Percentiles rank a stretch among this genome's conserved stretches.
Evolutionary conservation across 2,329 filamentous ascomycete genomes (phyloP).

Genomic region (Fusarium buxicola): DNA sequence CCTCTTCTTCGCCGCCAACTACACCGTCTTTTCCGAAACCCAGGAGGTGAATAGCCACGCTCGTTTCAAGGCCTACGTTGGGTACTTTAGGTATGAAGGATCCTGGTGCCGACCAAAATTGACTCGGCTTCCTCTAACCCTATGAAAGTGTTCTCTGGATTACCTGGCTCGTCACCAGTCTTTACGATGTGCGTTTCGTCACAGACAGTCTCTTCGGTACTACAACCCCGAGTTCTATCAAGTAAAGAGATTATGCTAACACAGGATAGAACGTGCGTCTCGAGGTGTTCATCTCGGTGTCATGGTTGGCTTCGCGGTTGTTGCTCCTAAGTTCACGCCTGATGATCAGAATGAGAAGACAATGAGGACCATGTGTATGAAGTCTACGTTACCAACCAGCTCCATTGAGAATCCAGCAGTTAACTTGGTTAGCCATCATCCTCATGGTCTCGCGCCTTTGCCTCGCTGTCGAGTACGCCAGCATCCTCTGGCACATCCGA

Average conservation of each 20-base stretch:
- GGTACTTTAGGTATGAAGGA: constrained; percentile 49
- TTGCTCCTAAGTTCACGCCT: constrained; percentile 62
- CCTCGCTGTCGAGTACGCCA: constrained; percentile 65
- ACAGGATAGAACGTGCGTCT: constrained; percentile 59
- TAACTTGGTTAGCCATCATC: constrained; percentile 51
- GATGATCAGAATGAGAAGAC: constrained; percentile 51
- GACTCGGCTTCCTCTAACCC: neutral
- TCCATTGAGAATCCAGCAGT: neutral
- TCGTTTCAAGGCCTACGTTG: constrained; percentile 52
- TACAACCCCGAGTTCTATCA: neutral
- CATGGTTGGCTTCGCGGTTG: constrained; percentile 73
- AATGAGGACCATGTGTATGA: constrained; percentile 56
- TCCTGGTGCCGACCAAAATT: rapidly evolving
- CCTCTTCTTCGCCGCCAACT: constrained; percentile 66
- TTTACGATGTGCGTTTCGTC: constrained; percentile 75
- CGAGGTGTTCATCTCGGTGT: constrained; percentile 71
- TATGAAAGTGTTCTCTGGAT: constrained; percentile 69
- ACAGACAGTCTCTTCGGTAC: constrained; percentile 70
- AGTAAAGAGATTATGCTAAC: neutral
- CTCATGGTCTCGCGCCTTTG: constrained; percentile 65
- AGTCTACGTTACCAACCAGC: neutral
- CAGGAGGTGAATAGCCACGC: constrained; percentile 48
- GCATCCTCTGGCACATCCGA: constrained; percentile 58
- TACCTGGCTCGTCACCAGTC: constrained; percentile 73
- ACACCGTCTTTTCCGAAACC: constrained; percentile 66